Percentiles rank a stretch among this genome's conserved stretches.
Evolutionary conservation across 176 grass and related monocot genomes (phyloP).

Genomic region (Oryza coarctata): DNA sequence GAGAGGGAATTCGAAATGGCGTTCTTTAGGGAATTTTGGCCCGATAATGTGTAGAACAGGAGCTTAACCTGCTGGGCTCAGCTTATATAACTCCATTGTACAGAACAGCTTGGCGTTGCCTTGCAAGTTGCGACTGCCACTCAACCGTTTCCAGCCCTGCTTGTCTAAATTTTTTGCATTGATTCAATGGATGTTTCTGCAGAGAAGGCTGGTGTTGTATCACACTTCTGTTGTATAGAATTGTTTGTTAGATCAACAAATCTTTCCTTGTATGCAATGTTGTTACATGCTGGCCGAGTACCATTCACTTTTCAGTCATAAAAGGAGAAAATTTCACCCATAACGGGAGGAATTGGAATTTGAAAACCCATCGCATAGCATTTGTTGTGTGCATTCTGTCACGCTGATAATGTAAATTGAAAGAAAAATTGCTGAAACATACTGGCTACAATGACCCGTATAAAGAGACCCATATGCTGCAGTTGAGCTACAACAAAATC

Average conservation of each 20-base stretch:
- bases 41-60: constrained; percentile 73
- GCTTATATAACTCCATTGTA: constrained; percentile 23
- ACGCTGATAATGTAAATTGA: background rate
- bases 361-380: background rate
- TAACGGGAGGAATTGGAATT: background rate
- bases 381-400: background rate
- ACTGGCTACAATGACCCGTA: background rate
- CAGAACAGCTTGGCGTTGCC: constrained; percentile 1
- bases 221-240: background rate
- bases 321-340: too few relatives aligned
- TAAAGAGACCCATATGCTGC: background rate
- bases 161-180: background rate
- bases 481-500: background rate
- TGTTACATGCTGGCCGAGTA: too few relatives aligned
- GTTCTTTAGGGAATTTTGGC: constrained; percentile 96
- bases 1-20: constrained; percentile 92
- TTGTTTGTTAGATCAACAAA: background rate
- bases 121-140: background rate
- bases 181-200: background rate
- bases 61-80: background rate
- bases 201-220: background rate
- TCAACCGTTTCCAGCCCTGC: background rate
- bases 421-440: background rate
- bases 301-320: too few relatives aligned
- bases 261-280: too few relatives aligned